Evolutionary conservation across 805 yeast genomes (phyloP), one percentile per base, ranked within the genome.

Genomic region (Candida caryicola): DNA sequence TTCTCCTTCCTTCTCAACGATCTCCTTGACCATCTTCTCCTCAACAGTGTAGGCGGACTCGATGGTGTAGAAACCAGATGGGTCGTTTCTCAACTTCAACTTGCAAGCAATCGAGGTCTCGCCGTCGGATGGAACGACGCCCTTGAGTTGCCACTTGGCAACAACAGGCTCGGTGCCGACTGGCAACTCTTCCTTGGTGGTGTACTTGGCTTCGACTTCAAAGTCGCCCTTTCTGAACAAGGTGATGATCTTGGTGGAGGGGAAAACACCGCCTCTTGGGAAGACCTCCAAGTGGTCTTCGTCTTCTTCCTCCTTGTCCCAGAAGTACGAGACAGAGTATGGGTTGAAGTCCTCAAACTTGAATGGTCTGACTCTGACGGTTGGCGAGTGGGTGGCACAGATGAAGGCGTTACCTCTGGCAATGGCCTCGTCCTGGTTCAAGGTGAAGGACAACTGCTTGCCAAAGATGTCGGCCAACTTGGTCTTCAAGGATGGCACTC

Each of bases 371-470:
- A 93, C 99, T 74, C 99, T 86, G 57, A 93, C 81, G 50, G 97
- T 90, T 69, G 99, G 99, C 25, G 98, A 91, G 77, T 90, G 98
- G 73, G 89, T 86, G 52, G 99, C 99, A 69, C 99, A 93, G 59
- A 93, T 85, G 71, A 93, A 93, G 34, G 99, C 96, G 57, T 96
- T 95, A 75, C 99, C 99, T 69, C 91, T 87, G 40, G 99, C 98
- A 64, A 91, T 85, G 47, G 99, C 96, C 77, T 93, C 99, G 64
- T 93, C 99, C 74, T 90, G 97, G 79, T 93, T 93, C 71, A 95
- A 80, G 54, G 98, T 95, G 75, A 85, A 85, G 29, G 96, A 86
- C 62, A 93, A 75, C 55, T 46, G 50, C 64, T 86, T 86, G 14
- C 45, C 59, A 63, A 93, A 88, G 50, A 85, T 74, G 60, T 82